Percentiles rank a stretch among this genome's conserved stretches.
phyloP scores from a whole-genome alignment of 768 basidiomycete species.

The Podaxis sp. region DNA sequence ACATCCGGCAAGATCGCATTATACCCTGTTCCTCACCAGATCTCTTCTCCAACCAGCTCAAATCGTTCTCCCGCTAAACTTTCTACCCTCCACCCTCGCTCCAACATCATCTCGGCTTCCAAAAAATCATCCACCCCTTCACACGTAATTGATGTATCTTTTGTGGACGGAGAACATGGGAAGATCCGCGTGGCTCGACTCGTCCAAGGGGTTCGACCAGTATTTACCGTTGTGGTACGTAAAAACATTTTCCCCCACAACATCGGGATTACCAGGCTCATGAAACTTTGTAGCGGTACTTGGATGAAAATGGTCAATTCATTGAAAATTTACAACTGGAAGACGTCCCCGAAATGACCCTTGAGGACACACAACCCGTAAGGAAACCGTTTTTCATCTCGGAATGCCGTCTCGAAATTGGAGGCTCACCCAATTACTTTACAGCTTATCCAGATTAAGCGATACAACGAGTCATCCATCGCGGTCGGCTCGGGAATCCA shows the following conservation, averaged over 20 bases:
- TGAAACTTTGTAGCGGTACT: conserved; percentile 43
- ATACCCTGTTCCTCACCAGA: conserved; percentile 51
- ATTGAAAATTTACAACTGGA: conserved; percentile 50
- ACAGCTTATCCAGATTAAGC: conserved; percentile 54
- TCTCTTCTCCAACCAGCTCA: conserved; percentile 37
- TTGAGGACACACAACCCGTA: conserved; percentile 18
- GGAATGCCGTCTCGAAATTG: neutral
- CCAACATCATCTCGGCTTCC: conserved; percentile 41
- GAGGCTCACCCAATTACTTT: neutral
- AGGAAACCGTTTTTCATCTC: conserved; percentile 1
- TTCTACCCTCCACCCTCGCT: conserved; percentile 51
- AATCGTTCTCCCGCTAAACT: conserved; percentile 46
- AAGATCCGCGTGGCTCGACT: conserved; percentile 53
- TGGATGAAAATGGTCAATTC: conserved; percentile 53
- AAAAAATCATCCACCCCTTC: conserved; percentile 35
- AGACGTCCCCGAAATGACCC: conserved; percentile 28
- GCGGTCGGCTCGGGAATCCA: conserved; percentile 67
- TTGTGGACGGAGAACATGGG: conserved; percentile 40
- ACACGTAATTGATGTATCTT: conserved; percentile 47
- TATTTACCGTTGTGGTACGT: conserved; percentile 58
- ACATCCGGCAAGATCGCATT: conserved; percentile 59
- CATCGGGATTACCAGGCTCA: neutral
- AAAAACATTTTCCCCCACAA: neutral
- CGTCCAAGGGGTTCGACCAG: conserved; percentile 54
- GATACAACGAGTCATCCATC: conserved; percentile 69